Evolutionary conservation across 2,329 filamentous ascomycete genomes (phyloP).

Genomic region (Ascochyta lentis): DNA sequence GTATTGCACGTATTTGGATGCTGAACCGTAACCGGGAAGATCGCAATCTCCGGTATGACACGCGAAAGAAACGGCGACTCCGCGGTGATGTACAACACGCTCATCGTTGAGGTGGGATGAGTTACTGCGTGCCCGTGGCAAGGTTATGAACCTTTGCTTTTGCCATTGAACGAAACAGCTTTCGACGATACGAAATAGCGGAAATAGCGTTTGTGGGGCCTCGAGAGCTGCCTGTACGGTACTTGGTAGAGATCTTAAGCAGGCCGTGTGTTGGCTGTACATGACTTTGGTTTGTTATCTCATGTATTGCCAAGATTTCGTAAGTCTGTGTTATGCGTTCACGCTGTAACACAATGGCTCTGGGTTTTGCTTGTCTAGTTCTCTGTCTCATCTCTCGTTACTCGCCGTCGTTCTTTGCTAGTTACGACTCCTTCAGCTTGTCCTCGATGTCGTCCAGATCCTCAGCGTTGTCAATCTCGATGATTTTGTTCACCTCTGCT

Average conservation of each 20-base stretch:
- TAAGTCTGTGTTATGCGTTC: not conserved
- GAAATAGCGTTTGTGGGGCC: not conserved
- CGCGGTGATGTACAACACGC: not conserved
- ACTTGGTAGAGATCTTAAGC: not conserved
- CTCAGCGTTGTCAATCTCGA: slow-evolving; percentile 82
- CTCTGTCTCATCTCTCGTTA: not conserved
- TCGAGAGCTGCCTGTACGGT: not conserved
- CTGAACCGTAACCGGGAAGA: not conserved
- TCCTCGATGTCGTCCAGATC: slow-evolving; percentile 83
- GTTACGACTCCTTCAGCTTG: slow-evolving; percentile 57
- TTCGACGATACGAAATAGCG: not conserved
- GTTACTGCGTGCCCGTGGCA: not conserved
- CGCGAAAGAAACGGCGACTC: not conserved
- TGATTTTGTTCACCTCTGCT: slow-evolving; percentile 83
- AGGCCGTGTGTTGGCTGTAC: not conserved
- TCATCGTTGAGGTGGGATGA: not conserved
- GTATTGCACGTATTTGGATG: not conserved
- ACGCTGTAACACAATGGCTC: not conserved
- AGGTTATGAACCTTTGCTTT: not conserved
- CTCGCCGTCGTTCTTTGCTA: not conserved
- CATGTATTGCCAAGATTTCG: not conserved
- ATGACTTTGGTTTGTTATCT: not conserved
- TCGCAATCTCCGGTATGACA: not conserved
- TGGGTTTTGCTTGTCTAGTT: not conserved
- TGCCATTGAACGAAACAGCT: not conserved